phyloP scores from a whole-genome alignment of 805 yeast genomes.

The Maudiozyma serrabonitensis region DNA sequence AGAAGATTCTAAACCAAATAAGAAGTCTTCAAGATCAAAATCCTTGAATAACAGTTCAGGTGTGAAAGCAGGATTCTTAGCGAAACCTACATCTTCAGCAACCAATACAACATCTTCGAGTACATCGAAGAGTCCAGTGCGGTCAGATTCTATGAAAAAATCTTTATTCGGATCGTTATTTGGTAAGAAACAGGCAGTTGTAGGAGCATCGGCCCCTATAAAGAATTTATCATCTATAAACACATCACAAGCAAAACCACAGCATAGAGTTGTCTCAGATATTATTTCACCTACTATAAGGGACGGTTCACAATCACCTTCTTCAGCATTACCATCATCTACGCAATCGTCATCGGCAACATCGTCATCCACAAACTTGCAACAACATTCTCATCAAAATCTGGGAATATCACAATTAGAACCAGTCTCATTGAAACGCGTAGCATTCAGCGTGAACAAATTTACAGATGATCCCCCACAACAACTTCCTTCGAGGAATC shows the following conservation, averaged over 20 bases:
- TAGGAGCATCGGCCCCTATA: conserved; percentile 1
- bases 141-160: conserved; percentile 7
- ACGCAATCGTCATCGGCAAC: neutral
- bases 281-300: neutral
- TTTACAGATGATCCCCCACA: conserved; percentile 80
- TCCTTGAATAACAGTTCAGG: neutral
- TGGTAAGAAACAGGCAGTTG: conserved; percentile 10
- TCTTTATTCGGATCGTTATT: conserved; percentile 23
- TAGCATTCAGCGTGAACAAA: conserved; percentile 66
- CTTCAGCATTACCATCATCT: neutral
- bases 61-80: neutral
- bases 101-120: conserved; percentile 10
- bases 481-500: conserved; percentile 80
- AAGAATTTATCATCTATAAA: neutral
- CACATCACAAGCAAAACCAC: neutral
- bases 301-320: neutral
- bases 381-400: neutral
- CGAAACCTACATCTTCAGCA: conserved; percentile 6
- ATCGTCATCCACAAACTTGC: neutral
- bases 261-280: neutral
- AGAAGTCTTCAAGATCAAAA: neutral
- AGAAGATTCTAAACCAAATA: neutral
- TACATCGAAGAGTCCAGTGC: neutral
- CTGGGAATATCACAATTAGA: conserved; percentile 5
- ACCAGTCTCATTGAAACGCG: conserved; percentile 43